Evolutionary conservation across 352 stramenopile genomes (phyloP), one percentile per base, ranked within the genome.

Genomic region (Phytophthora citrophthora): DNA sequence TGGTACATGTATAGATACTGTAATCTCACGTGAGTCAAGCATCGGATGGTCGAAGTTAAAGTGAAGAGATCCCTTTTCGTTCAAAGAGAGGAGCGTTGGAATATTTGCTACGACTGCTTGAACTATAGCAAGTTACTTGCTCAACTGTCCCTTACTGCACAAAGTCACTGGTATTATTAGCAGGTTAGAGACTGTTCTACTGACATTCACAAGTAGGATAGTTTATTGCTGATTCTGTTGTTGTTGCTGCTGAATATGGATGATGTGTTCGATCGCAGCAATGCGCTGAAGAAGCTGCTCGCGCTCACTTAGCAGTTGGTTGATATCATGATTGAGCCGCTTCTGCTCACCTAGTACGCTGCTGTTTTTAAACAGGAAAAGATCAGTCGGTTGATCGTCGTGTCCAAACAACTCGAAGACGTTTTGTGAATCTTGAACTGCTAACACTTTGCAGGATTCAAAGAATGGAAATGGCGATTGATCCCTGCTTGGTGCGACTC

Each of bases 241-340:
- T 20, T 63, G 31, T 38, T 60, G 27, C 15, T 70, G 41, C 23
- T 52, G 66, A 20, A 41, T 38, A 5, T 57, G 48, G n/a, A 85
- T 40, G 3, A 71, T 64, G 32, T 61, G 54, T 38, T 87, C 70
- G 2, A 88, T 75, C n/a, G 64, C 59, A 23, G 64, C 68, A 44
- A 90, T 64, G 4, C 77, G 77, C 24, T 63, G 43, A n/a, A 79
- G 59, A 44, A 88, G 60, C 12, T 61, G 45, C 15, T 72, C 52
- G 4, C 72, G 69, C 36, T 88, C 77, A 24, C 40, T 43, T 13
- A 87, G 47, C 6, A 88, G 60, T 10, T 64, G 59, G 9, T 71
- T 12, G 13, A 81, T 36, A 24, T 68, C 52, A 18, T 60, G 15
- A 18, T 40, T 27, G 16, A 27, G 45, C 3, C 52, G 39, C 24